Evolutionary conservation across 2,329 filamentous ascomycete genomes (phyloP), one percentile per base, ranked within the genome.

Genomic region (Nemania sp.): DNA sequence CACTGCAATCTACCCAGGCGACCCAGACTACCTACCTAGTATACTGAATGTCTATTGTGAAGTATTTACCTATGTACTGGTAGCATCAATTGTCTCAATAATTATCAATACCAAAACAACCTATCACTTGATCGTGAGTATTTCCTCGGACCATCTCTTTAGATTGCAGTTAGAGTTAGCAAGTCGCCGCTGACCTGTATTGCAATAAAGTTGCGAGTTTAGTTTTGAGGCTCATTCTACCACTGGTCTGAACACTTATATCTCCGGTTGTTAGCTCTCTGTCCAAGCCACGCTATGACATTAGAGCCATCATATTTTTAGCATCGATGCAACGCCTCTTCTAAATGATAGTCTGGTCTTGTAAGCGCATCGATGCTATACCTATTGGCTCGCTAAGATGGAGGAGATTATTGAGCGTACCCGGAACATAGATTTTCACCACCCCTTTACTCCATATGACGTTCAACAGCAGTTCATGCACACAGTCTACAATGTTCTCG

Each of bases 401-500:
- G 73, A 77, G 27, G 69, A 76, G 3, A 55, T 74, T 32, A 67
- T 71, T 38, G 72, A 74, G 1, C 70, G 62, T 24, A 66, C 74
- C 22, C 73, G 75, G 20, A 79, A 79, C 2, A 76, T 85, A 43
- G 84, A 94, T 74, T 98, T 97, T 77, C 89, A 97, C 76, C 94
- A 98, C 77, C 94, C 94, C 0, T 97, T 91, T 78, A 88, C 89
- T 32, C 94, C 94, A 0, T 98, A 98, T 79, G 87, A 92, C 60
- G 96, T 97, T 51, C 94, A 98, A 76, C 85, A 91, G 52, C 84
- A 95, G 73, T 97, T 98, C 77, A 98, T 98, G 94, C 89, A 86
- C 72, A 87, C 91, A 0, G 86, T 96, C 5, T 97, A 97, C 77
- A 82, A 88, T 57, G 93, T 93, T 68, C 87, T 97, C 27, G 90